Base-by-base conservation (phyloP, 768 basidiomycete genomes). In the Cubamyces lactineus region DNA sequence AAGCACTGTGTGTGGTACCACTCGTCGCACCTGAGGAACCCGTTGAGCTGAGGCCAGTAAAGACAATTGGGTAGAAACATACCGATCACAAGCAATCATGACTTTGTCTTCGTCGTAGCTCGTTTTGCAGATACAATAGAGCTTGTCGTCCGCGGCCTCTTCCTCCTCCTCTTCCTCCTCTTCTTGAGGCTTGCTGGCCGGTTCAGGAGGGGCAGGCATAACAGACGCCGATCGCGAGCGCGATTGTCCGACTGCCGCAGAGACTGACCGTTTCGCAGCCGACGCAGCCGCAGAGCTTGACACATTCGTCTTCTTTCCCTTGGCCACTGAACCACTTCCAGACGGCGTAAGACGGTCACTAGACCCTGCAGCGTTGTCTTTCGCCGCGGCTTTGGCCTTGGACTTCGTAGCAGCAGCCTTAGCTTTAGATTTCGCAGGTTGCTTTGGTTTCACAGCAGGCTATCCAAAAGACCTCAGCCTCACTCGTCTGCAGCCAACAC, bases 21-120 rank as follows among this genome's bases (percentile, higher is more conserved):
- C 63, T 95, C 91, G 69, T 96, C 94, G 73, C 94, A 96, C 28
- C 94, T 94, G 59, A 17, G n/a, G 45, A 2, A 30, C 42, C 19
- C 17, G 51, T 49, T 17, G 48, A 5, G 38, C 7, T 50, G 16
- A 53, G 38, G 54, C 21, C 11, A 9, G 39, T 19, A 34, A 24
- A 24, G 24, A 39, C 8, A 12, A 40, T 40, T 15, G 17, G n/a
- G 58, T 26, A 43, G 73, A 0, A 2, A 72, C 89, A 56, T 67
- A 93, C 92, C 86, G 83, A 78, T 96, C 94, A 71, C 94, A 96
- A 26, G 92, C 94, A 72, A 96, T 94, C 94, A 96, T 96, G 63
- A 89, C 82, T 53, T 84, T 80, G 70, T 93, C 91, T 72, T 94
- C 90, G 65, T 96, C 91, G 66, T 96, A 96, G 66, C 79, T 83